Base-by-base conservation (phyloP, 192 early-diverging fungal genomes). In the Entomortierella parvispora region DNA sequence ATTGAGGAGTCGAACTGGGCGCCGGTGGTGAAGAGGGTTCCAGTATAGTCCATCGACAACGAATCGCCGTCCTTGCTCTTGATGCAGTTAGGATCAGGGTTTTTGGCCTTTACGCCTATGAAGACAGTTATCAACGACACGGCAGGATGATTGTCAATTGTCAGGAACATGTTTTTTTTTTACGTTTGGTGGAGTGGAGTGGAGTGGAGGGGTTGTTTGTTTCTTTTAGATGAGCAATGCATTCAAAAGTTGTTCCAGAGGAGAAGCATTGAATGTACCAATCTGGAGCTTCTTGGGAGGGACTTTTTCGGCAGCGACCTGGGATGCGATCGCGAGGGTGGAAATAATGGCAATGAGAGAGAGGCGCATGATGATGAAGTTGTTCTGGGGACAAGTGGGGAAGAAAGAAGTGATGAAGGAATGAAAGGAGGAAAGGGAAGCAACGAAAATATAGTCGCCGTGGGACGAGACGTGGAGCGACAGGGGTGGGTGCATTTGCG, bases 391-490 rank as follows among this genome's bases (percentile, higher is more conserved):
- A 45, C 22, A 18, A 1, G 51, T 26, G 63, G 11, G 42, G 47
- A 68, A 26, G 49, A 32, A 49, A 49, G 55, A 17, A 20, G 5
- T 15, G 31, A 56, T 47, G 43, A 34, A 56, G 26, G 26, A 12
- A 42, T 20, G 33, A 58, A 22, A 58, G 43, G 34, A 57, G 40
- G n/a, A 44, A 28, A 37, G 43, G 7, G 26, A 44, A 11, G 56
- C 15, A 59, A 46, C n/a, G n/a, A n/a, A n/a, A n/a, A n/a, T n/a
- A 70, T 94, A 93, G 80, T 96, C 90, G 29, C 94, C 94, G 68
- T 96, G 94, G 3, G 87, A 90, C 10, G 93, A 94, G 28, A 96
- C 87, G n/a, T n/a, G n/a, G n/a, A 34, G 94, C 94, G n/a, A 93
- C 91, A 2, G 92, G 93, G 12, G 94, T 93, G 5, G 93, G 94